Conservation (phyloP, 164 flowering plant genomes). For the Protea cynaroides region DNA sequence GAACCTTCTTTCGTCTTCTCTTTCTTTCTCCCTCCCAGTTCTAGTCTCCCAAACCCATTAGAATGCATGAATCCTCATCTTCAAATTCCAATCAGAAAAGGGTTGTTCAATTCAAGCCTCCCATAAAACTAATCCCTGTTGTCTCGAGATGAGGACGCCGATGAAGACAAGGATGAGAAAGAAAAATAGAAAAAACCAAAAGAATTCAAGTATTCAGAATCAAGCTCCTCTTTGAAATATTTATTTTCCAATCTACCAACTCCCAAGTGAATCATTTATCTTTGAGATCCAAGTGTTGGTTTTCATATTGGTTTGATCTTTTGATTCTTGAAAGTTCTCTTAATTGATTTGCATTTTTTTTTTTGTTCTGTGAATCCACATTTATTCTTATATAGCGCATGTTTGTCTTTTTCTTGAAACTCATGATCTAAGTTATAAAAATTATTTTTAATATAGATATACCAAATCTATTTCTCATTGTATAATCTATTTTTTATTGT, state of each 20-base stretch:
- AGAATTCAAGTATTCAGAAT: slow-evolving; percentile 10
- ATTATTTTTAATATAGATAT: too few species aligned
- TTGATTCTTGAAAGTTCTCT: neutral
- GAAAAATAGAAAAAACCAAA: slow-evolving; percentile 35
- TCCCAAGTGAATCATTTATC: slow-evolving; percentile 28
- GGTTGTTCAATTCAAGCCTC: slow-evolving; percentile 68
- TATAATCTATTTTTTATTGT: too few species aligned
- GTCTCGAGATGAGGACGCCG: slow-evolving; percentile 12
- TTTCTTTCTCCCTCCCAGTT: slow-evolving; percentile 27
- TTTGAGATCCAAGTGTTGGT: neutral
- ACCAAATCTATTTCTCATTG: too few species aligned
- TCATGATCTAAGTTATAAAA: too few species aligned
- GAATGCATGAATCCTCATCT: neutral
- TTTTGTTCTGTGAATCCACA: too few species aligned
- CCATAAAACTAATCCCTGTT: slow-evolving; percentile 21
- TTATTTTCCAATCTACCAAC: slow-evolving; percentile 66
- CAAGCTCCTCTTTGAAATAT: slow-evolving; percentile 37
- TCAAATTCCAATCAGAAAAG: slow-evolving; percentile 13
- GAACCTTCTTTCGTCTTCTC: slow-evolving; percentile 9
- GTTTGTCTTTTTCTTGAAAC: too few species aligned
- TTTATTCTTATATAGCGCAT: too few species aligned
- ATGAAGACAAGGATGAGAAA: slow-evolving; percentile 42
- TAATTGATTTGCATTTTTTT: neutral
- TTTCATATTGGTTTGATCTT: neutral
- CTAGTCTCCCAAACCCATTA: slow-evolving; percentile 9